These are phyloP conservation scores for Malus orientalis DNA, from an alignment of 306 rosid species.

Conservation along the genomic window DNA sequence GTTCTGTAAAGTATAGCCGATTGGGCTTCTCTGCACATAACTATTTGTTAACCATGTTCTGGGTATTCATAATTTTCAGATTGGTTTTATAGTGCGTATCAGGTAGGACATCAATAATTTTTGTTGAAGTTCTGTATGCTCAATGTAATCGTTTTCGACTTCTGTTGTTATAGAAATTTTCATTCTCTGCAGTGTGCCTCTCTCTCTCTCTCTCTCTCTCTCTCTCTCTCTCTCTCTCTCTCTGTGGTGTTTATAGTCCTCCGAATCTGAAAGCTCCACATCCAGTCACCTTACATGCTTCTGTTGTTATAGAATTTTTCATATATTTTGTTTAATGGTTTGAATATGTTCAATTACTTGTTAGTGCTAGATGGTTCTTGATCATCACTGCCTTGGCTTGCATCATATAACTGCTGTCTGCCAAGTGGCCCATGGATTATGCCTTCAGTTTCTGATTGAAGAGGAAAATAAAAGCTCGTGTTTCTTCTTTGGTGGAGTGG, in stretches of 20 bases:
- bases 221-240: neutral
- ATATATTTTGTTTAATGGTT: neutral
- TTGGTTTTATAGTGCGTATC: conserved; percentile 30
- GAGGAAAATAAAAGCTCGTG: too few species aligned
- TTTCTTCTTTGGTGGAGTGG: neutral
- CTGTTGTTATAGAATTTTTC: too few species aligned
- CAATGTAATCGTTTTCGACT: conserved; percentile 20
- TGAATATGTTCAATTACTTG: neutral
- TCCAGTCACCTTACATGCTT: neutral
- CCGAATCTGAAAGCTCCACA: neutral
- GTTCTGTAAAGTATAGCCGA: conserved; percentile 57
- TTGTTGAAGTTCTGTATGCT: conserved; percentile 22
- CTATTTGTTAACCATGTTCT: conserved; percentile 36
- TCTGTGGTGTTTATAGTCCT: neutral
- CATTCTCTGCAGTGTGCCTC: neutral
- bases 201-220: neutral
- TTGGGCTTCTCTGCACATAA: conserved; percentile 41
- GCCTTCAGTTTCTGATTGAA: neutral
- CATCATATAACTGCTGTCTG: neutral
- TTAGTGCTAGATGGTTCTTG: neutral
- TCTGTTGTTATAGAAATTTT: neutral
- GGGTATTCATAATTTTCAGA: conserved; percentile 33
- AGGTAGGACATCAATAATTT: neutral
- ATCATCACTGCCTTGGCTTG: neutral
- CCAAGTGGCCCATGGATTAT: neutral